phyloP scores from a whole-genome alignment of 371 early-diverging fungal species.

The Mortierella sp. region DNA sequence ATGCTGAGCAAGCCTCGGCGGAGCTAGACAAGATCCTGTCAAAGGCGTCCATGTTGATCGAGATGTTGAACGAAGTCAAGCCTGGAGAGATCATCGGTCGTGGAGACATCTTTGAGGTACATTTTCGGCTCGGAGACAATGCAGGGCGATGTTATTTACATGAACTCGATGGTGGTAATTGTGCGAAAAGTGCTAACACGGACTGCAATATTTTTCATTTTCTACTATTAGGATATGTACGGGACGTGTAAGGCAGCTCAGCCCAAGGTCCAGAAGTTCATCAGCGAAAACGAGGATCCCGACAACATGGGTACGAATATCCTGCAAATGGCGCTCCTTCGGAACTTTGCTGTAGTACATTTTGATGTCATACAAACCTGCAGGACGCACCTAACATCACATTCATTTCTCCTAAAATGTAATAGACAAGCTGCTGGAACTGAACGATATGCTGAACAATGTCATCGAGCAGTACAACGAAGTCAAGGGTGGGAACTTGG shows the following conservation, averaged over 20 bases:
- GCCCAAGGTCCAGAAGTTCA: constrained; percentile 78
- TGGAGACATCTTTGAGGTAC: constrained; percentile 71
- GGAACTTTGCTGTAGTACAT: neutral
- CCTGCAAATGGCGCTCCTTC: neutral
- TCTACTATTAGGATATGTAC: constrained; percentile 59
- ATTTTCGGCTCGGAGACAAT: neutral
- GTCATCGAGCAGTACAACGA: constrained; percentile 83
- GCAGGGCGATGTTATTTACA: neutral
- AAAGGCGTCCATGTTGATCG: constrained; percentile 81
- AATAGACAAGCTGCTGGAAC: constrained; percentile 65
- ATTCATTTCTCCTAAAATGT: neutral
- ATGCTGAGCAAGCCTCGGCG: constrained; percentile 82
- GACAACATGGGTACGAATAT: constrained; percentile 69
- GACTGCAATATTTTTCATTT: neutral
- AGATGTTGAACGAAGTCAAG: constrained; percentile 79
- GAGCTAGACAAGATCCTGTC: constrained; percentile 87
- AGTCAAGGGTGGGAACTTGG: constrained; percentile 72
- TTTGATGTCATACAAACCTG: neutral
- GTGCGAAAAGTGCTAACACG: neutral
- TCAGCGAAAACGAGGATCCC: constrained; percentile 77
- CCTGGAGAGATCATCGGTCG: constrained; percentile 74
- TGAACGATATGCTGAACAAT: constrained; percentile 86
- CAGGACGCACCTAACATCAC: neutral
- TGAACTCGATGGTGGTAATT: too few species aligned
- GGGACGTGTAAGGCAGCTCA: constrained; percentile 70